Evolutionary conservation across 2,329 filamentous ascomycete species (phyloP).

Genomic region (Cladophialophora carrionii): DNA sequence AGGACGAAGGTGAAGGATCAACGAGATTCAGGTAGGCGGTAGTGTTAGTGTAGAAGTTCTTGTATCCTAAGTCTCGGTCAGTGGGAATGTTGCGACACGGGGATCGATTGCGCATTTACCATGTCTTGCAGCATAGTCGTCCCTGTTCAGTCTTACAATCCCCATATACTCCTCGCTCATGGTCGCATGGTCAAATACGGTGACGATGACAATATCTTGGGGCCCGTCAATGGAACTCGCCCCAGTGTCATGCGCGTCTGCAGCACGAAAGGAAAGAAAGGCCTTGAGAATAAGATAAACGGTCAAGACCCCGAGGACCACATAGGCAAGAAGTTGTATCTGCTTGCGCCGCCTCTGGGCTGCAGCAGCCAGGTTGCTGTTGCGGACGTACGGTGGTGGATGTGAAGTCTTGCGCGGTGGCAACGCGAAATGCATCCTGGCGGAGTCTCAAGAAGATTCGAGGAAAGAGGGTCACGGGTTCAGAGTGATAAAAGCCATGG

Average conservation of each 20-base stretch:
- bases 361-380: constrained; percentile 42
- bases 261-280: constrained; percentile 43
- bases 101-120: constrained; percentile 59
- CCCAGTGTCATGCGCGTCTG: constrained; percentile 40
- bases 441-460: not conserved
- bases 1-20: constrained; percentile 49
- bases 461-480: not conserved
- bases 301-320: constrained; percentile 59
- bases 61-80: constrained; percentile 67
- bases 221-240: constrained; percentile 48
- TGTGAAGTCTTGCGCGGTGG: constrained; percentile 82
- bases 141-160: constrained; percentile 77
- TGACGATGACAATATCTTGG: constrained; percentile 74
- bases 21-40: constrained; percentile 51
- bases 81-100: not conserved
- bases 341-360: constrained; percentile 61
- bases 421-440: constrained; percentile 83
- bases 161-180: constrained; percentile 70
- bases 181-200: constrained; percentile 71
- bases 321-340: constrained; percentile 61
- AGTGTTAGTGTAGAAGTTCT: constrained; percentile 77
- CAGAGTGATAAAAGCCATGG: not conserved
- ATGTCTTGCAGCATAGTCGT: constrained; percentile 81
- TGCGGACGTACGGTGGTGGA: constrained; percentile 68
- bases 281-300: constrained; percentile 65